phyloP scores from a whole-genome alignment of 1,284 basidiomycete genomes.

The Laetiporus sulphureus region DNA sequence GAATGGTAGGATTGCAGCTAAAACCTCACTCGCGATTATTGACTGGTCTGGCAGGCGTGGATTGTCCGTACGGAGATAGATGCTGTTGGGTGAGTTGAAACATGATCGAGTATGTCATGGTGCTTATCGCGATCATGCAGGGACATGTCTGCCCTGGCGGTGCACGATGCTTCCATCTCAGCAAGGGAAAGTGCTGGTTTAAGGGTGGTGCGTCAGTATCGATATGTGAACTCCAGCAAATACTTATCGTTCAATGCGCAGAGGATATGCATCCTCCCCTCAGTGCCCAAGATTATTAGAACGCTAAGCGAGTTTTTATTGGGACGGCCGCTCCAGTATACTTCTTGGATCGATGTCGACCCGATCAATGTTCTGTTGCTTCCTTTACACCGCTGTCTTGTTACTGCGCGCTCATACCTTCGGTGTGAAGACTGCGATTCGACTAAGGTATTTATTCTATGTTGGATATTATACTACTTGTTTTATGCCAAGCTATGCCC shows the following conservation, averaged over 20 bases:
- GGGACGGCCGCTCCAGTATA: too few relatives aligned
- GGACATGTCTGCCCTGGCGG: conserved; percentile 77
- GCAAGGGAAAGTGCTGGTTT: conserved; percentile 73
- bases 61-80: conserved; percentile 61
- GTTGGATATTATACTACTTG: too few relatives aligned
- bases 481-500: too few relatives aligned
- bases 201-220: conserved; percentile 54
- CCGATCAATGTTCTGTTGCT: too few relatives aligned
- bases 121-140: conserved; percentile 20
- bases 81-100: conserved; percentile 50
- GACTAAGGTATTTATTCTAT: too few relatives aligned
- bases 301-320: too few relatives aligned
- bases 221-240: too few relatives aligned
- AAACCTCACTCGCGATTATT: not conserved
- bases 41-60: conserved; percentile 39
- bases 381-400: too few relatives aligned
- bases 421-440: too few relatives aligned
- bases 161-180: conserved; percentile 38
- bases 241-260: too few relatives aligned
- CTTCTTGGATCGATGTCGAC: too few relatives aligned
- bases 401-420: too few relatives aligned
- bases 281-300: conserved; percentile 4
- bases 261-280: conserved; percentile 19
- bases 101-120: not conserved
- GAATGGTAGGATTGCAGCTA: conserved; percentile 40